Base-by-base conservation (phyloP, 805 yeast species). In the Lipomyces anomalus region DNA sequence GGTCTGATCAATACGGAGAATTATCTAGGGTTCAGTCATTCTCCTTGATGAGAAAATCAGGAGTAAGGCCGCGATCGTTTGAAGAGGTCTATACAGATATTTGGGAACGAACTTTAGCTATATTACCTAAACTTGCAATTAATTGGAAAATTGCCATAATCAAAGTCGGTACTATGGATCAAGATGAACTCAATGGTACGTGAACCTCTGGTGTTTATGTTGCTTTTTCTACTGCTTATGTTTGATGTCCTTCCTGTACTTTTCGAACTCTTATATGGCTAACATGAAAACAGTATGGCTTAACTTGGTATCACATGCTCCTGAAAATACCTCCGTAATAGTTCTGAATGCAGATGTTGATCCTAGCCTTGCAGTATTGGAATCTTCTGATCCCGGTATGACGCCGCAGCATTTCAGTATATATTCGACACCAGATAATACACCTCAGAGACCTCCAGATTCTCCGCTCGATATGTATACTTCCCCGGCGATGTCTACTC, bases 1-100 rank as follows among this genome's bases (percentile, higher is more conserved):
- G 97, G 94, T 73, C 92, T 0, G 95, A 90, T 58, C 90, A 89
- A 40, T 73, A 75, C 61, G 95, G 95, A 0, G 69, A 70, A 3
- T 71, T 77, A 9, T 75, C 80, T 16, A 72, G 70, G 38, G 74
- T 80, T 0, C 80, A 78, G 53, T 73, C 87, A 0, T 84, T 60
- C 33, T 43, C 59, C 7, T 38, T 65, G 9, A 44, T 40, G 9
- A 45, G 52, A 18, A 33, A 37, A n/a, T 52, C 47, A 23, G 52
- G 57, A 7, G 38, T 48, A 6, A 44, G 60, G 4, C 48, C 59
- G 18, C 41, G 59, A 22, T 46, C 57, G 9, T 43, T 51, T 24
- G 68, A 61, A 28, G 67, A 63, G 18, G 57, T 61, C 11, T 60
- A 53, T 39, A 52, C 56, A 1, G 61, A 57, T 26, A 57, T 64